phyloP scores from a whole-genome alignment of 2,329 filamentous ascomycete genomes.

The Cytospora piceicola region DNA sequence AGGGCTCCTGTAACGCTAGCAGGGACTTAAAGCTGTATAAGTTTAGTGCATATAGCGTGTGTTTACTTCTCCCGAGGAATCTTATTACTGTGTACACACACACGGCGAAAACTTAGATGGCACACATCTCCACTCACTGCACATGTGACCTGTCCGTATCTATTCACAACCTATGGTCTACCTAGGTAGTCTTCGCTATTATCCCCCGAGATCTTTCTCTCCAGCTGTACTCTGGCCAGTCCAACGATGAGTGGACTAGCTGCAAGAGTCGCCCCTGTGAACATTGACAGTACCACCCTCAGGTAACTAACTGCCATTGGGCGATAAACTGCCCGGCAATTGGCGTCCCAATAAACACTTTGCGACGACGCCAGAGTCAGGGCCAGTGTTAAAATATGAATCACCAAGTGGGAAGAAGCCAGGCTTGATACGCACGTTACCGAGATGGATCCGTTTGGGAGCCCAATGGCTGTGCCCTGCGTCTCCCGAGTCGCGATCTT shows the following conservation, averaged over 20 bases:
- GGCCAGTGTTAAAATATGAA: constrained; percentile 30
- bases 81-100: too few relatives aligned
- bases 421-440: constrained; percentile 42
- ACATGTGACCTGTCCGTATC: too few relatives aligned
- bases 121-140: too few relatives aligned
- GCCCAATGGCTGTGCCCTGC: constrained; percentile 48
- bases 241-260: background rate
- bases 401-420: background rate
- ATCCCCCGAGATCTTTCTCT: background rate
- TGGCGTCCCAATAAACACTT: constrained; percentile 46
- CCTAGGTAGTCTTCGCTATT: background rate
- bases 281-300: constrained; percentile 46
- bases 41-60: too few relatives aligned
- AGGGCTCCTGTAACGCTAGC: background rate
- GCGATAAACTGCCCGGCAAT: constrained; percentile 46
- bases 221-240: background rate
- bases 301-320: constrained; percentile 48
- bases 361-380: constrained; percentile 27
- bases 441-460: constrained; percentile 46
- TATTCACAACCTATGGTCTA: too few relatives aligned
- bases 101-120: too few relatives aligned
- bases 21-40: background rate
- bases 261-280: constrained; percentile 40
- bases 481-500: constrained; percentile 44
- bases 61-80: too few relatives aligned